These are phyloP conservation scores for Saccharomyces uvarum DNA, from an alignment of 1,139 yeast genomes.

Conservation along the genomic window DNA sequence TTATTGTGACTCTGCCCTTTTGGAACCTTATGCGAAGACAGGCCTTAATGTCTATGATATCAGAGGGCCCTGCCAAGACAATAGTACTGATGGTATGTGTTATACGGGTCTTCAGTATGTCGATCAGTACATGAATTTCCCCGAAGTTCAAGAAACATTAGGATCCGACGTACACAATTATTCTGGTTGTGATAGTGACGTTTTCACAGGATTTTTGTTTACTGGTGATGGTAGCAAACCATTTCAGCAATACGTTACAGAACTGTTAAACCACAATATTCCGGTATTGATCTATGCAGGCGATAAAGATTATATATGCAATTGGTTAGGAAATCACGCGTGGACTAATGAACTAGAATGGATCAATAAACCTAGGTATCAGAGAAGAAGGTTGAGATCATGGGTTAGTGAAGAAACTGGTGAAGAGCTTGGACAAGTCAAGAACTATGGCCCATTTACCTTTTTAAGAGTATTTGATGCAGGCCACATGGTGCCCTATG, in stretches of 20 bases:
- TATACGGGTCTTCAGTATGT: slow-evolving; percentile 64
- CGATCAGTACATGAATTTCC: slow-evolving; percentile 61
- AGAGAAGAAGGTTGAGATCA: slow-evolving; percentile 35
- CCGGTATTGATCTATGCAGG: slow-evolving; percentile 79
- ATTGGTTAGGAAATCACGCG: slow-evolving; percentile 80
- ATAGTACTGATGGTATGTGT: slow-evolving; percentile 53
- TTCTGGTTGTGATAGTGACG: slow-evolving; percentile 78
- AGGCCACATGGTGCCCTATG: slow-evolving; percentile 75
- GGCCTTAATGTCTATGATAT: slow-evolving; percentile 93
- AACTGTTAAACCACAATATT: slow-evolving; percentile 47
- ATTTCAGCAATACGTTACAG: slow-evolving; percentile 54
- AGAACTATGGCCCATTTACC: slow-evolving; percentile 47
- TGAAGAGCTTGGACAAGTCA: slow-evolving; percentile 51
- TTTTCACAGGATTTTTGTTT: slow-evolving; percentile 73
- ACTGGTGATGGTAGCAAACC: slow-evolving; percentile 94
- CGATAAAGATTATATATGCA: slow-evolving; percentile 79
- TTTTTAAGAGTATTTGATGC: slow-evolving; percentile 58
- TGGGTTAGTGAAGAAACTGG: slow-evolving; percentile 35
- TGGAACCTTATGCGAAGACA: slow-evolving; percentile 82
- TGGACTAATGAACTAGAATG: slow-evolving; percentile 68
- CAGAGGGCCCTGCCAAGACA: slow-evolving; percentile 66
- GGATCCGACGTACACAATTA: slow-evolving; percentile 88
- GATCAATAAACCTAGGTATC: slow-evolving; percentile 50
- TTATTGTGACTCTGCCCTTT: slow-evolving; percentile 80
- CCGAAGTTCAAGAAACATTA: slow-evolving; percentile 63